A percentile compares a stretch with the other conserved stretches of the same genome.
These are phyloP conservation scores for Calonectria fujianensis DNA, from an alignment of 2,329 filamentous ascomycete species.

Conservation along the genomic window DNA sequence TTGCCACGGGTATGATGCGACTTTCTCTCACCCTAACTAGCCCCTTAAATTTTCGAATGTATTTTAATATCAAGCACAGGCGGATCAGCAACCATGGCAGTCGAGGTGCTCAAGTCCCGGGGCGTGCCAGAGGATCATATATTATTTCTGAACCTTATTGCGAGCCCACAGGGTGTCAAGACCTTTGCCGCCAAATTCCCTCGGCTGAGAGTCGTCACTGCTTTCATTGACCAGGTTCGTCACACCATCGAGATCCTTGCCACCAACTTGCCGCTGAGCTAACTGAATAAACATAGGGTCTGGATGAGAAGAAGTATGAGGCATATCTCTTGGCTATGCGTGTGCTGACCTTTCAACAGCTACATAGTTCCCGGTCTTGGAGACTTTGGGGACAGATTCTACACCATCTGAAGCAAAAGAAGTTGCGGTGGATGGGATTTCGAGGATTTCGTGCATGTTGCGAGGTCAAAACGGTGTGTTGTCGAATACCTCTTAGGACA, in stretches of 20 bases:
- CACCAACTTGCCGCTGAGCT: slow-evolving; percentile 42
- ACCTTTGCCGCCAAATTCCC: slow-evolving; percentile 94
- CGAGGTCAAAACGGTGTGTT: slow-evolving; percentile 36
- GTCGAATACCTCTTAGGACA: slow-evolving; percentile 44
- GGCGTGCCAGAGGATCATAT: slow-evolving; percentile 97
- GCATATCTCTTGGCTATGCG: slow-evolving; percentile 33
- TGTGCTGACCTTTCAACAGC: slow-evolving; percentile 71
- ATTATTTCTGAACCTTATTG: slow-evolving; percentile 96
- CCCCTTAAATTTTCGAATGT: background rate
- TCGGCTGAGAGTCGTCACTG: slow-evolving; percentile 91
- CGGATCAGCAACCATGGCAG: slow-evolving; percentile 96
- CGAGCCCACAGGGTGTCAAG: slow-evolving; percentile 93
- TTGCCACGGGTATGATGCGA: slow-evolving; percentile 85
- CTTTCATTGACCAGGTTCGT: slow-evolving; percentile 89
- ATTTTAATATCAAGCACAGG: slow-evolving; percentile 69
- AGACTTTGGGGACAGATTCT: slow-evolving; percentile 97
- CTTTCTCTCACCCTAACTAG: background rate
- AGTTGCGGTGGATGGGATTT: slow-evolving; percentile 40
- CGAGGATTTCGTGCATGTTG: slow-evolving; percentile 41
- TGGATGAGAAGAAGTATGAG: slow-evolving; percentile 95
- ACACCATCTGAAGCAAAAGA: slow-evolving; percentile 80
- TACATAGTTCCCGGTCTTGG: slow-evolving; percentile 96
- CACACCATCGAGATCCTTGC: slow-evolving; percentile 14
- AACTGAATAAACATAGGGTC: slow-evolving; percentile 70
- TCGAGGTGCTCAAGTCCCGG: slow-evolving; percentile 91